Evolutionary conservation across 2,329 filamentous ascomycete genomes (phyloP), one percentile per base, ranked within the genome.

Genomic region (Pseudogymnoascus sp.): DNA sequence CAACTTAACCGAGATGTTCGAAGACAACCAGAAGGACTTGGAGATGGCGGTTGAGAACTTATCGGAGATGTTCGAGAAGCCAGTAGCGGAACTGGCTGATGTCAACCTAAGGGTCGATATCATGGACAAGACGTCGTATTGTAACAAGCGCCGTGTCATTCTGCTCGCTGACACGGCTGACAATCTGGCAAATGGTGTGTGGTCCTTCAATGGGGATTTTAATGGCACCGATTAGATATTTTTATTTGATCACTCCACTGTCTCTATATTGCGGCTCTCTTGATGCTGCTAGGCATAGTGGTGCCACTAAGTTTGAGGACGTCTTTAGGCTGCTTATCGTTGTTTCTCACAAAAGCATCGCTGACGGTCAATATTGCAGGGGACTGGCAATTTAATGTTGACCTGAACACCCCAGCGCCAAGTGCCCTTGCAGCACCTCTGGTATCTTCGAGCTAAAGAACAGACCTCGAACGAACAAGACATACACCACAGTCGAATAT

Each of bases 21-120:
- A 99, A 75, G 92, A 97, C 74, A 99, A 99, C 74, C 94, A 99
- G 72, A 96, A 96, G 75, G 94, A 99, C 73, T 78, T 99, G 23
- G 94, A 99, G 75, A 89, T 99, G 86, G 93, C 94, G 0, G 94
- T 97, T 0, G 94, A 99, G 78, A 92, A 90, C 63, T 78, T 99
- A 67, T 96, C 91, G n/a, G 92, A 96, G 75, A 96, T 99, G 91
- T 99, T 99, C 68, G 94, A 99, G 81, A 97, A 96, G 79, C 91
- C 92, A 0, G 91, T 93, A n/a, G 79, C 86, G 41, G 92, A 97
- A 70, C 80, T 99, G 16, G 84, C 91, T 3, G 85, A 88, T 52
- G 74, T 91, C n/a, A 96, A 96, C 75, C 80, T 97, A 64, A 97
- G 97, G 78, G 91, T 96, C 5, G 93, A 97, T 67, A 99, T 99